phyloP scores from a whole-genome alignment of 2,329 filamentous ascomycete species.

The Grosmannia huntii region DNA sequence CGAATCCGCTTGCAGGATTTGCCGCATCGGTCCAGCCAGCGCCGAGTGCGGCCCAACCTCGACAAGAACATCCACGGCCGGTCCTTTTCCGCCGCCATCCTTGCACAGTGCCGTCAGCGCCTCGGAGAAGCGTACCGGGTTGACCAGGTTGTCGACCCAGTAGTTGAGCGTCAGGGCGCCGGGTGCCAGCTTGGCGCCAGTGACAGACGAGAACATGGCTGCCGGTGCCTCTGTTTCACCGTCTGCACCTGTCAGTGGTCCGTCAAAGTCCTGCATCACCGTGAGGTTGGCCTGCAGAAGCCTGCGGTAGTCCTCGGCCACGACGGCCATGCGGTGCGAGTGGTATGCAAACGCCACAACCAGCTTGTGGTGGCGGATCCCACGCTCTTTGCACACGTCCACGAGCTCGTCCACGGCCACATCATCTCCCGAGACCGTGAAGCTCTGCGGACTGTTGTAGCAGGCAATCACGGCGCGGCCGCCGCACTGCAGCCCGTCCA shows the following conservation, averaged over 20 bases:
- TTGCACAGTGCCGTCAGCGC: slow-evolving; percentile 14
- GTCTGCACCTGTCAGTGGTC: neutral
- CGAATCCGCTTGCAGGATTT: slow-evolving; percentile 12
- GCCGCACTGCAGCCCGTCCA: slow-evolving; percentile 13
- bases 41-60: slow-evolving; percentile 18
- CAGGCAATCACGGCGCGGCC: slow-evolving; percentile 20
- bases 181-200: slow-evolving; percentile 7
- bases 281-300: slow-evolving; percentile 10
- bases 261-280: neutral
- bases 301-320: slow-evolving; percentile 12
- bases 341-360: slow-evolving; percentile 22
- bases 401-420: slow-evolving; percentile 8
- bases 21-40: slow-evolving; percentile 15
- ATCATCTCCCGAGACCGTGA: slow-evolving; percentile 22
- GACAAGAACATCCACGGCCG: slow-evolving; percentile 13
- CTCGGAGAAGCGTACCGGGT: slow-evolving; percentile 16
- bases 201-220: slow-evolving; percentile 16
- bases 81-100: slow-evolving; percentile 1
- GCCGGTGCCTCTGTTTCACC: neutral
- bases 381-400: slow-evolving; percentile 1
- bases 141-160: slow-evolving; percentile 18
- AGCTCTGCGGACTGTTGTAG: slow-evolving; percentile 22
- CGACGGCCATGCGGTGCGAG: slow-evolving; percentile 18
- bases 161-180: slow-evolving; percentile 13
- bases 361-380: slow-evolving; percentile 16